Conservation (phyloP, 441 rosid species). For the Macaranga tanarius region DNA sequence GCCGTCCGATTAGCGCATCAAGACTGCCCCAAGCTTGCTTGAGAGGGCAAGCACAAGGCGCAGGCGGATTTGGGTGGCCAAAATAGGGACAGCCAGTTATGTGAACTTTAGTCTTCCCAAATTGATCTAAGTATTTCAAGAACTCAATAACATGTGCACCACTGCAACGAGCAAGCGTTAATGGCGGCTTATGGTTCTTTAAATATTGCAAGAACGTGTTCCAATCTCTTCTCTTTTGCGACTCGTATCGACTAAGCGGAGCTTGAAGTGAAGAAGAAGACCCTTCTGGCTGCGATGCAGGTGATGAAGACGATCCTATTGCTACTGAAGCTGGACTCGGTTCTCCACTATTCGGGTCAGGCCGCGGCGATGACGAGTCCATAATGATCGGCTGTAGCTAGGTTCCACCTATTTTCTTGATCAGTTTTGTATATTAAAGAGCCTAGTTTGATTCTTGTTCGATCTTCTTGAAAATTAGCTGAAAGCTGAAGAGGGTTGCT, state of each 20-base stretch:
- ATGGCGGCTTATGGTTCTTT: conserved; percentile 83
- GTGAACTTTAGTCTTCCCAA: conserved; percentile 94
- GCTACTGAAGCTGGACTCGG: conserved; percentile 30
- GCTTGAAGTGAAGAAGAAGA: conserved; percentile 42
- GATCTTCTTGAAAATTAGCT: background rate
- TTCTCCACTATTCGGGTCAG: conserved; percentile 21
- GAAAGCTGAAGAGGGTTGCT: background rate
- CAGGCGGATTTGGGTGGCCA: conserved; percentile 82
- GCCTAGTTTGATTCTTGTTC: background rate
- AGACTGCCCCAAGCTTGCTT: conserved; percentile 97
- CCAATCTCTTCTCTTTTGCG: conserved; percentile 95
- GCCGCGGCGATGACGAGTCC: conserved; percentile 45
- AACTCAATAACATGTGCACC: conserved; percentile 95
- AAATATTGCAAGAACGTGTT: conserved; percentile 86
- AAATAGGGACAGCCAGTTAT: conserved; percentile 68
- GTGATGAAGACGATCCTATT: conserved; percentile 1
- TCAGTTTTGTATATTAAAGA: background rate
- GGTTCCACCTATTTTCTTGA: background rate
- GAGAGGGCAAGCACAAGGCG: conserved; percentile 86
- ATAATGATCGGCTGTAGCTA: conserved; percentile 18
- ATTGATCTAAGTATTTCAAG: conserved; percentile 85
- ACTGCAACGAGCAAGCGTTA: conserved; percentile 73
- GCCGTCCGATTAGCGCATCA: conserved; percentile 93
- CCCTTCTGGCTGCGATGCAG: conserved; percentile 22
- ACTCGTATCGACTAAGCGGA: conserved; percentile 81